phyloP scores from a whole-genome alignment of 495 filamentous ascomycete species.

The Penicillium longicatenatum region DNA sequence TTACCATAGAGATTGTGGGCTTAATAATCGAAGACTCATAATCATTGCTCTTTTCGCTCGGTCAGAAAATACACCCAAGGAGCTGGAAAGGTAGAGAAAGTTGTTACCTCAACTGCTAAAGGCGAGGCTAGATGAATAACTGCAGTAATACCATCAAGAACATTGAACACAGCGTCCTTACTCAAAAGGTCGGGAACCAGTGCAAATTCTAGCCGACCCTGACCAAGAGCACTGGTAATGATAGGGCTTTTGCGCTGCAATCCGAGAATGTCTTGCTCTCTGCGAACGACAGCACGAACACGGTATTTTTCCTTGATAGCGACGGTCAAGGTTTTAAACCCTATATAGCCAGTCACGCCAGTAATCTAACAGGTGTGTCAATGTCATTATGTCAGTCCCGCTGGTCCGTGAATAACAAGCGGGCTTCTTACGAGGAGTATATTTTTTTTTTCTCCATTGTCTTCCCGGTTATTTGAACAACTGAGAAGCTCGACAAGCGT shows the following conservation, averaged over 20 bases:
- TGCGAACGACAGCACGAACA: constrained; percentile 32
- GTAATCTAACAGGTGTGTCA: constrained; percentile 16
- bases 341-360: constrained; percentile 32
- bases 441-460: no score
- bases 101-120: constrained; percentile 14
- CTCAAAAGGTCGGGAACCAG: constrained; percentile 28
- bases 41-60: constrained; percentile 23
- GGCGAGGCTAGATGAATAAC: constrained; percentile 41
- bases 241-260: constrained; percentile 17
- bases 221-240: constrained; percentile 1
- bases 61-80: no score
- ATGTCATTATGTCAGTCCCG: no score
- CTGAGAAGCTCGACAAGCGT: no score
- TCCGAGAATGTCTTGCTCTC: constrained; percentile 10
- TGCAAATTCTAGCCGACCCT: constrained; percentile 1
- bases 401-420: no score
- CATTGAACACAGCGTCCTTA: constrained; percentile 25
- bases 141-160: constrained; percentile 24
- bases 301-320: constrained; percentile 26
- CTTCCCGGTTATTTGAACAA: no score
- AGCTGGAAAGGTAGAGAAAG: neutral
- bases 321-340: constrained; percentile 30
- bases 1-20: constrained; percentile 43
- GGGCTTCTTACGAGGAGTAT: no score
- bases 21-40: constrained; percentile 28